These are phyloP conservation scores for Tremellales sp. DNA, from an alignment of 1,284 basidiomycete genomes.

Conservation along the genomic window DNA sequence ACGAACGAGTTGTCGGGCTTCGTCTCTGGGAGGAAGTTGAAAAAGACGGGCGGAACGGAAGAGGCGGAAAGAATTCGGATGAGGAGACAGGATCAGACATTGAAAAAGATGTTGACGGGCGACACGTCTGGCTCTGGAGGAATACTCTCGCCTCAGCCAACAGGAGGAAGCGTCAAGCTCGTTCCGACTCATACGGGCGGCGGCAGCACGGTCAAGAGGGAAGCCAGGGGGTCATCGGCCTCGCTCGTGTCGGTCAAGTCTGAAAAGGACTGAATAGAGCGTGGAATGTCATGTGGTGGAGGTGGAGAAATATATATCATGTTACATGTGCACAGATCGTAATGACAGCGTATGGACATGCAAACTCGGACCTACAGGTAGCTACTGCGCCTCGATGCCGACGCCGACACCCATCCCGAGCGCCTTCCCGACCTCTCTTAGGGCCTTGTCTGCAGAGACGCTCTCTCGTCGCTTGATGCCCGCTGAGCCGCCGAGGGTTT, in stretches of 20 bases:
- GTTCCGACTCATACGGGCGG: no score
- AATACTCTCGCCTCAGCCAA: constrained; percentile 24
- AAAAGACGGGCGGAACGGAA: constrained; percentile 90
- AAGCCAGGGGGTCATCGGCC: no score
- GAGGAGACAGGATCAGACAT: constrained; percentile 71
- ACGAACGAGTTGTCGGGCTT: constrained; percentile 76
- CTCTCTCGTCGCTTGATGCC: constrained; percentile 34
- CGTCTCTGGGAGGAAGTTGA: constrained; percentile 75
- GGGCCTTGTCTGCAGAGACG: constrained; percentile 57
- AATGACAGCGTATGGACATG: no score
- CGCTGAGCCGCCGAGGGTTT: constrained; percentile 3
- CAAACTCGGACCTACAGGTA: neutral
- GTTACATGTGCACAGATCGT: no score
- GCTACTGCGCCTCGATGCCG: constrained; percentile 30
- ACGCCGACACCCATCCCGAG: constrained; percentile 54
- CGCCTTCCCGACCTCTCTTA: constrained; percentile 70
- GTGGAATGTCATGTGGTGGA: no score
- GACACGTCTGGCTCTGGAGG: constrained; percentile 14
- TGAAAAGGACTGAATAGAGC: no score
- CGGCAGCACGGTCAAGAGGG: no score
- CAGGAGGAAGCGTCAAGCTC: constrained; percentile 16
- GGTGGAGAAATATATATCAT: no score
- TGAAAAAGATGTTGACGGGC: constrained; percentile 75
- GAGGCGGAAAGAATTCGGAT: constrained; percentile 81
- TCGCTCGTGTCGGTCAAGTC: no score